These are phyloP conservation scores for Phyllosticta ampelicida DNA, from an alignment of 2,329 filamentous ascomycete species.

Conservation along the genomic window DNA sequence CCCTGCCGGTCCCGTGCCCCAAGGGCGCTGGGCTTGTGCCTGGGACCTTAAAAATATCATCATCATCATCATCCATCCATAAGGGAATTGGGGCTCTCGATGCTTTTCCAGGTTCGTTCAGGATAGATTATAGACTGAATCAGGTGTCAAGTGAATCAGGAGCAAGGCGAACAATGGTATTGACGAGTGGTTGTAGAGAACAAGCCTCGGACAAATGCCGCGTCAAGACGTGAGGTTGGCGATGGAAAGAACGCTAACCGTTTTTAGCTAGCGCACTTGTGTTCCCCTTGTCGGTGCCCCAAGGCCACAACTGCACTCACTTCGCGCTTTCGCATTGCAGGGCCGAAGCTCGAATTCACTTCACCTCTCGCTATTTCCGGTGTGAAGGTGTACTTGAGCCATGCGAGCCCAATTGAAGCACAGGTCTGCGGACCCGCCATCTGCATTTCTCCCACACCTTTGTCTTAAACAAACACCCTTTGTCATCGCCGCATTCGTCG, in stretches of 20 bases:
- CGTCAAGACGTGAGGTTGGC: not conserved
- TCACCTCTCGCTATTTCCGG: not conserved
- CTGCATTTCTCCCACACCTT: not conserved
- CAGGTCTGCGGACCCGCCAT: not conserved
- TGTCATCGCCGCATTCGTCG: not conserved
- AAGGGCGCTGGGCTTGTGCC: too few species aligned
- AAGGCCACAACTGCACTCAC: not conserved
- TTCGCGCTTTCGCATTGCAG: not conserved
- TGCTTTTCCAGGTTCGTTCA: too few species aligned
- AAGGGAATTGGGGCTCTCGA: too few species aligned
- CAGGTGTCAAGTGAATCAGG: not conserved
- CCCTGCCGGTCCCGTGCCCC: too few species aligned
- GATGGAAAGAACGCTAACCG: not conserved
- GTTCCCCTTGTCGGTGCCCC: not conserved
- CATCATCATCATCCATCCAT: too few species aligned
- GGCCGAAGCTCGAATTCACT: not conserved
- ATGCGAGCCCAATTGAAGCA: not conserved
- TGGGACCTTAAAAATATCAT: too few species aligned
- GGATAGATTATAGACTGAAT: too few species aligned
- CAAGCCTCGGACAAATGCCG: not conserved
- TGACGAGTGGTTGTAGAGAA: not conserved
- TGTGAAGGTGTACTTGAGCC: not conserved
- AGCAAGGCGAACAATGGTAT: not conserved
- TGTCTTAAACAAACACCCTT: not conserved
- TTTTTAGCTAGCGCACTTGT: not conserved